Evolutionary conservation across 2,329 filamentous ascomycete species (phyloP), one percentile per base, ranked within the genome.

Genomic region (Aureobasidium leucospermi): DNA sequence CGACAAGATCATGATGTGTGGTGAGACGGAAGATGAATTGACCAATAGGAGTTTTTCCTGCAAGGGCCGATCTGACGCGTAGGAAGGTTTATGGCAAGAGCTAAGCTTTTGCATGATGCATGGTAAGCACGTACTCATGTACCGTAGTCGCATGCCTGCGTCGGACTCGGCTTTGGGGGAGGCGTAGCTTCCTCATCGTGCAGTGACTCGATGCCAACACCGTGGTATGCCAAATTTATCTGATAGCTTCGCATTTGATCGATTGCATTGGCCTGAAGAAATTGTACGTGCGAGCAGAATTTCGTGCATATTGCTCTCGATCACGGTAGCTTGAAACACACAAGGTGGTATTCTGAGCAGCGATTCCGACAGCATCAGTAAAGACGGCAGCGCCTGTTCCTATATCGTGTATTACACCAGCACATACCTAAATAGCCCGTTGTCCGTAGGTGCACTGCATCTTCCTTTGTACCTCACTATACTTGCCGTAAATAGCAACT

Each of bases 161-260:
- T 58, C 55, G 55, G 55, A 58, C 52, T 39, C 55, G 55, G 55
- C 42, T 29, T 48, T 58, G 43, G 55, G 53, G 55, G 55, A 58
- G 55, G 55, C 55, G 55, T 42, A 31, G 52, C 52, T 38, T 46
- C 32, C 51, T 34, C 51, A 55, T 43, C 51, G 49, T 19, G n/a
- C 38, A 34, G 23, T 32, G 38, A 39, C 38, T 55, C n/a, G 38
- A 36, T 36, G 41, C 52, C 41, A 46, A 46, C 7, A 32, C 41
- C 28, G n/a, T 36, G 31, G 13, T 29, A 23, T 56, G 31, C 39
- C 39, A 43, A 43, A 55, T 46, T 6, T 36, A n/a, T 38, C 13
- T n/a, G 6, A 13, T 15, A 43, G n/a, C 51, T 43, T 23, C 38
- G n/a, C 19, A 1, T 15, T 32, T 19, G n/a, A 23, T 23, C 19